phyloP scores from a whole-genome alignment of 208 protist genomes.

The Trypanosoma melophagium region DNA sequence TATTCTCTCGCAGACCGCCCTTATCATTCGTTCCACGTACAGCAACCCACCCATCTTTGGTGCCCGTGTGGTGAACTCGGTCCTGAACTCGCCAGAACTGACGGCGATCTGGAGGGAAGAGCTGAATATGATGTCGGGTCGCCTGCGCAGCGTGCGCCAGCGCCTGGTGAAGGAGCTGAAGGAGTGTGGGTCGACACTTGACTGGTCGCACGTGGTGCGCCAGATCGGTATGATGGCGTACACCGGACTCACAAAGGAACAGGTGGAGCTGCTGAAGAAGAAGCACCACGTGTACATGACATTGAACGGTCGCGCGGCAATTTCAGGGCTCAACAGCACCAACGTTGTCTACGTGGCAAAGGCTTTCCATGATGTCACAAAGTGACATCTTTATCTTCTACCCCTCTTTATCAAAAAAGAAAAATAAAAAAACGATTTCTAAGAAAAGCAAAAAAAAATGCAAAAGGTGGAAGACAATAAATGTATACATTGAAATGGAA shows the following conservation, averaged over 20 bases:
- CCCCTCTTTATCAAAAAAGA: no score
- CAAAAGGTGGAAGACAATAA: no score
- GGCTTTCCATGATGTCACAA: conserved; percentile 63
- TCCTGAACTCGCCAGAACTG: conserved; percentile 84
- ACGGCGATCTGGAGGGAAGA: conserved; percentile 80
- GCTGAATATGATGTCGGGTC: conserved; percentile 83
- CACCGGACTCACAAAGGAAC: conserved; percentile 84
- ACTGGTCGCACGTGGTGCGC: conserved; percentile 92
- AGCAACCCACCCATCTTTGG: conserved; percentile 95
- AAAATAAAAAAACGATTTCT: no score
- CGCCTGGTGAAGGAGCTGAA: conserved; percentile 68
- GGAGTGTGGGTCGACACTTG: conserved; percentile 47
- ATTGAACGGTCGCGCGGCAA: conserved; percentile 67
- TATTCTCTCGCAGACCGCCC: conserved; percentile 92
- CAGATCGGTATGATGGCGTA: conserved; percentile 97
- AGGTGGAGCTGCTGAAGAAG: conserved; percentile 50
- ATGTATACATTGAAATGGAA: no score
- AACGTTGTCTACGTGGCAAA: conserved; percentile 79
- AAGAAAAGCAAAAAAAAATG: no score
- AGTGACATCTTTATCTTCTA: conserved; percentile 14
- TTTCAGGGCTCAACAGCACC: conserved; percentile 61
- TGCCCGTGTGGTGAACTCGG: conserved; percentile 87
- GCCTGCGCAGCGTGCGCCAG: conserved; percentile 65
- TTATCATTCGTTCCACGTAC: conserved; percentile 93
- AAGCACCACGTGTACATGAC: conserved; percentile 82